Evolutionary conservation across 2,329 filamentous ascomycete genomes (phyloP).

Genomic region (Aspergillus vadensis): DNA sequence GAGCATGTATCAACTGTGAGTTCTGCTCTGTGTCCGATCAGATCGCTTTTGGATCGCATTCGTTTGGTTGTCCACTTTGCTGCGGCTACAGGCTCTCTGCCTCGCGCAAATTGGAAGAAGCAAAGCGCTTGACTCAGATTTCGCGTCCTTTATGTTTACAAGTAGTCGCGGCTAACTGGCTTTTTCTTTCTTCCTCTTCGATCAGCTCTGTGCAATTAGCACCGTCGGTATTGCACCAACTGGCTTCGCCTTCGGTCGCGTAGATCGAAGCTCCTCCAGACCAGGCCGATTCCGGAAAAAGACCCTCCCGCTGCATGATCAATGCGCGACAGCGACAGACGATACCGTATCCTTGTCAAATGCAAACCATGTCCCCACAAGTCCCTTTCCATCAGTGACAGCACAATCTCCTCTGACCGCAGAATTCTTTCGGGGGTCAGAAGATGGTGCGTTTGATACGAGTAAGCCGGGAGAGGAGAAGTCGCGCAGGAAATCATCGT

Average conservation of each 20-base stretch:
- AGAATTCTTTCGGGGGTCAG: conserved; percentile 16
- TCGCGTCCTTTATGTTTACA: background rate
- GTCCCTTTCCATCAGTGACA: conserved; percentile 19
- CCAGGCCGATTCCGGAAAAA: conserved; percentile 31
- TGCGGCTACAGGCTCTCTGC: background rate
- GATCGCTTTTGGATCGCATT: background rate
- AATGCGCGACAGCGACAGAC: conserved; percentile 20
- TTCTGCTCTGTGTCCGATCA: conserved; percentile 3
- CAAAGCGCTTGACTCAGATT: background rate
- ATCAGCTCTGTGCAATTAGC: conserved; percentile 64
- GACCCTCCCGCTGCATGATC: conserved; percentile 25
- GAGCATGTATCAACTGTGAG: conserved; percentile 47
- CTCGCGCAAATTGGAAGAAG: background rate
- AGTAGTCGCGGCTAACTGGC: background rate
- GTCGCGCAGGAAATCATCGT: conserved; percentile 30
- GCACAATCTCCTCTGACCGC: conserved; percentile 15
- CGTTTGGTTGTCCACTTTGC: background rate
- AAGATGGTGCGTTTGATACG: conserved; percentile 16
- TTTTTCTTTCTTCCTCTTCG: background rate
- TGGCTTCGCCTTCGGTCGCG: conserved; percentile 59
- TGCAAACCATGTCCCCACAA: conserved; percentile 21
- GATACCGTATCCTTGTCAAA: conserved; percentile 16
- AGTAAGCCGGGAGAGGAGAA: conserved; percentile 19
- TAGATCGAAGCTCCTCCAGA: conserved; percentile 43
- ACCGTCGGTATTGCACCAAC: conserved; percentile 63